Evolutionary conservation across 306 rosid species (phyloP).

Genomic region (Quercus mongolica): DNA sequence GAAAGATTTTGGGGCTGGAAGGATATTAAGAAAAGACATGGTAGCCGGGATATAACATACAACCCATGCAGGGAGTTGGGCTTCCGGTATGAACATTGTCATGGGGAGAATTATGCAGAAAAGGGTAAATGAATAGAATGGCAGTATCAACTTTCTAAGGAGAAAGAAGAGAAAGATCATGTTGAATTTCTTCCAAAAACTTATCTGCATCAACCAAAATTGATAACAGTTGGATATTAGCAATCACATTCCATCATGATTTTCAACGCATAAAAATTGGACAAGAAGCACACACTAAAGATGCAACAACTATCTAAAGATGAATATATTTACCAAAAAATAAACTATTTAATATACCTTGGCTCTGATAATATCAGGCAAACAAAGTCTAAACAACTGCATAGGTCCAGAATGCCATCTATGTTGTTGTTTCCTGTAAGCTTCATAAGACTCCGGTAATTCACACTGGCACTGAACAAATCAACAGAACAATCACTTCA

Average conservation of each 20-base stretch:
- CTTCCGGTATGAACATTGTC: constrained; percentile 95
- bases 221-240: constrained; percentile 20
- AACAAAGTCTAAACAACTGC: constrained; percentile 92
- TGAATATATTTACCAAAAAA: background rate
- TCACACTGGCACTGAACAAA: constrained; percentile 83
- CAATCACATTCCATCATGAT: background rate
- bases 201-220: constrained; percentile 56
- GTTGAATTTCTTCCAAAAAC: constrained; percentile 86
- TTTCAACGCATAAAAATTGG: background rate
- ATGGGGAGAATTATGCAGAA: constrained; percentile 91
- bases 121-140: constrained; percentile 86
- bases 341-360: constrained; percentile 39
- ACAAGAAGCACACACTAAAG: background rate
- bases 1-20: constrained; percentile 86
- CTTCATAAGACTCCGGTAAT: constrained; percentile 91
- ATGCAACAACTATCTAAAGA: background rate
- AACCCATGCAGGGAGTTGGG: constrained; percentile 79
- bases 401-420: constrained; percentile 98
- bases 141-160: constrained; percentile 77
- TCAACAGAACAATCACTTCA: constrained; percentile 17
- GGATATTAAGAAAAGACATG: constrained; percentile 90
- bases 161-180: constrained; percentile 88
- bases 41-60: constrained; percentile 86
- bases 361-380: constrained; percentile 57
- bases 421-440: constrained; percentile 89